phyloP scores from a whole-genome alignment of 1,284 basidiomycete species.

The Sporisorium exsertum region DNA sequence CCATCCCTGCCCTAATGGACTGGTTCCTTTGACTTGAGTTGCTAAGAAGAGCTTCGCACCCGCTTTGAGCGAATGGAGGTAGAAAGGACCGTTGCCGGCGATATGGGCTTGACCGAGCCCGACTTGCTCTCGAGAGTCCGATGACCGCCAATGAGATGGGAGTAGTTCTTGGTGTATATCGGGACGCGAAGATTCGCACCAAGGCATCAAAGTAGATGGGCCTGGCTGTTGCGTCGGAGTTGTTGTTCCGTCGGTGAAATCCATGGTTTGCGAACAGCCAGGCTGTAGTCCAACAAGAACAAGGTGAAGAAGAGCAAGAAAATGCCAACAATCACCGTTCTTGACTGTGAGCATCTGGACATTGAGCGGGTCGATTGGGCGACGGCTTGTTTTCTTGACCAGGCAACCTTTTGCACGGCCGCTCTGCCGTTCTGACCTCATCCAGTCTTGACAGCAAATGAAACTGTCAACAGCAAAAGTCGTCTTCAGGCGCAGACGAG shows the following conservation, averaged over 20 bases:
- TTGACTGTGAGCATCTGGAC: not conserved
- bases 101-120: constrained; percentile 5
- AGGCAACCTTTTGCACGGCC: not conserved
- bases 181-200: not conserved
- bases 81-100: constrained; percentile 10
- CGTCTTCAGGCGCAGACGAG: too few relatives aligned
- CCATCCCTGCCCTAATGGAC: constrained; percentile 9
- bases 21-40: constrained; percentile 1
- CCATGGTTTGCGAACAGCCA: not conserved
- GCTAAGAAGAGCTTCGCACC: constrained; percentile 2
- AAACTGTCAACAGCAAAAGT: too few relatives aligned
- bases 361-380: not conserved
- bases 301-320: not conserved
- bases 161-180: not conserved
- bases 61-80: not conserved
- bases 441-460: too few relatives aligned
- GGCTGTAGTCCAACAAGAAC: not conserved
- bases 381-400: too few relatives aligned
- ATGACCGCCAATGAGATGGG: constrained; percentile 5
- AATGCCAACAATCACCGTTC: not conserved
- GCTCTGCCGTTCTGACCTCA: too few relatives aligned
- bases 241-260: not conserved
- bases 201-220: not conserved
- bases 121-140: constrained; percentile 8
- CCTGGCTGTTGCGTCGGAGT: not conserved